A percentile compares a stretch with the other conserved stretches of the same genome.
Evolutionary conservation across 257 asterid genomes (phyloP).

Genomic region (Capsicum rhomboideum): DNA sequence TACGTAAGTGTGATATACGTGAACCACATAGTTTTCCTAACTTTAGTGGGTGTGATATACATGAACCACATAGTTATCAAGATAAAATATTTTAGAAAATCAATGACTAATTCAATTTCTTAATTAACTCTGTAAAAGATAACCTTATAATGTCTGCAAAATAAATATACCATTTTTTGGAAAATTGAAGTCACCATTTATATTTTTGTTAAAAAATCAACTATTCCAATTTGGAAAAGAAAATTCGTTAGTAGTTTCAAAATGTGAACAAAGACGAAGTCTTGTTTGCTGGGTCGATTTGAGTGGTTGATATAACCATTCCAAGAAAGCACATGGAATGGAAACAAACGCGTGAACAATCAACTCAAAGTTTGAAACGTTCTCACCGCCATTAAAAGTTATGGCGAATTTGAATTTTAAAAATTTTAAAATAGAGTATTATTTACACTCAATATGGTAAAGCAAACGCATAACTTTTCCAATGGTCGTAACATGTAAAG

Average conservation of each 20-base stretch:
- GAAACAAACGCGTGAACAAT: neutral
- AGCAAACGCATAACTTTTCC: neutral
- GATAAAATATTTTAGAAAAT: neutral
- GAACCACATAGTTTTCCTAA: neutral
- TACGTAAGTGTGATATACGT: neutral
- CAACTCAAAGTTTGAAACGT: neutral
- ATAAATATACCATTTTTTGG: neutral
- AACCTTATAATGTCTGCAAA: neutral
- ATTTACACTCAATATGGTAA: neutral
- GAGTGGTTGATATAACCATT: neutral
- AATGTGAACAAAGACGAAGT: neutral
- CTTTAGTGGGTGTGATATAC: neutral
- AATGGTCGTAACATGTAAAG: neutral
- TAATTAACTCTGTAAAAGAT: neutral
- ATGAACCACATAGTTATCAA: neutral
- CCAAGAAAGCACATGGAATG: neutral
- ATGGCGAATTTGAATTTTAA: too few relatives aligned
- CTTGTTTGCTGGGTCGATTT: neutral
- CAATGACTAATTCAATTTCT: neutral
- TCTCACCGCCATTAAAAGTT: neutral
- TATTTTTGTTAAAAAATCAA: neutral
- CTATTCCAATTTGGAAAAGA: neutral
- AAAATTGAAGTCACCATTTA: neutral
- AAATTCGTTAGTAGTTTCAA: neutral
- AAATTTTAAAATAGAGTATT: too few relatives aligned